A percentile compares a stretch with the other conserved stretches of the same genome.
phyloP scores from a whole-genome alignment of 768 basidiomycete species.

The Suillus placidus region DNA sequence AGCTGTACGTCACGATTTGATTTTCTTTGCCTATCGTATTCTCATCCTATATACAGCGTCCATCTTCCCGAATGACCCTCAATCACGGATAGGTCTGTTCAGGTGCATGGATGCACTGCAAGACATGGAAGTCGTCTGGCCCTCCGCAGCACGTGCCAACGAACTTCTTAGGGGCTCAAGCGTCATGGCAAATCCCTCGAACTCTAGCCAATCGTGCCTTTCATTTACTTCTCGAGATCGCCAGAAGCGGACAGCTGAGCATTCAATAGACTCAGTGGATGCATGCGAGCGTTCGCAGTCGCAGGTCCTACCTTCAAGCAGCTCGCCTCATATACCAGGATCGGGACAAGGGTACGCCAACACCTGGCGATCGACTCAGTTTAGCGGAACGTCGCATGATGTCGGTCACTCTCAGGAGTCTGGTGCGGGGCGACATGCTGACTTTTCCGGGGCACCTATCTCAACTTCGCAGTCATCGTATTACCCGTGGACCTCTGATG shows the following conservation, averaged over 20 bases:
- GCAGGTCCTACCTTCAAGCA: constrained; percentile 13
- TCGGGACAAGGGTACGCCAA: constrained; percentile 27
- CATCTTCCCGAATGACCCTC: constrained; percentile 66
- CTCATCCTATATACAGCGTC: constrained; percentile 47
- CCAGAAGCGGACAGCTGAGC: constrained; percentile 64
- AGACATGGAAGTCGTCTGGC: constrained; percentile 73
- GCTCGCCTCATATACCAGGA: constrained; percentile 8
- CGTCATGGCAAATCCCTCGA: constrained; percentile 27
- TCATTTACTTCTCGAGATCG: constrained; percentile 34
- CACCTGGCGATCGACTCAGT: constrained; percentile 34
- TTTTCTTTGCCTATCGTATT: not conserved
- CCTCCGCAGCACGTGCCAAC: constrained; percentile 71
- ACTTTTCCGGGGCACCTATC: constrained; percentile 12
- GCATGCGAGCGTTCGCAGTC: constrained; percentile 26
- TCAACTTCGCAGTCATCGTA: constrained; percentile 34
- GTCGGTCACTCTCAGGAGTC: constrained; percentile 1
- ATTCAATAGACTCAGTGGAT: constrained; percentile 45
- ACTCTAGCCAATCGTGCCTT: not conserved
- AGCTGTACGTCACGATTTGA: constrained; percentile 50
- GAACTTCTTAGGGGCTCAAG: constrained; percentile 72
- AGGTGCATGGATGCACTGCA: constrained; percentile 69
- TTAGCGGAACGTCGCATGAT: constrained; percentile 7
- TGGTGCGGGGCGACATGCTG: constrained; percentile 12
- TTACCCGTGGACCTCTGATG: constrained; percentile 49
- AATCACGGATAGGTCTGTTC: constrained; percentile 62